These are phyloP conservation scores for Arabidopsis suecica DNA, from an alignment of 345 rosid genomes.

Conservation along the genomic window DNA sequence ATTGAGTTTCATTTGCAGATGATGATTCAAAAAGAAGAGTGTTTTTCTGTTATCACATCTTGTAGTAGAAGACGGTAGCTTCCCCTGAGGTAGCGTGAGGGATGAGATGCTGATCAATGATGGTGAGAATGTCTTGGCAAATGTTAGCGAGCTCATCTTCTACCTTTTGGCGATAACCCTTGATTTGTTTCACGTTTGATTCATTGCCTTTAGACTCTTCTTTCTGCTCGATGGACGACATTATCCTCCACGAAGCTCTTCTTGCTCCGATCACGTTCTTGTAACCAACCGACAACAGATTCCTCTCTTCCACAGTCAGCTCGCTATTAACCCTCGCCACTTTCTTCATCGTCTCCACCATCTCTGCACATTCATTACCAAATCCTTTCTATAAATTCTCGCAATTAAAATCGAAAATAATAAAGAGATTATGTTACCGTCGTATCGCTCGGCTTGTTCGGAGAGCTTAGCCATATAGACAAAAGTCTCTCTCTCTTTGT, in stretches of 20 bases:
- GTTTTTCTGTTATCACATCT: slow-evolving; percentile 61
- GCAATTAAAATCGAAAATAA: neutral
- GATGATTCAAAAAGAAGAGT: neutral
- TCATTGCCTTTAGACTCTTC: slow-evolving; percentile 95
- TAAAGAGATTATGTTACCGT: slow-evolving; percentile 52
- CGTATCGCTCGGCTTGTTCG: slow-evolving; percentile 96
- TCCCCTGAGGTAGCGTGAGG: slow-evolving; percentile 88
- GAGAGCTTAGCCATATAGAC: slow-evolving; percentile 96
- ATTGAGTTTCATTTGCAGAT: neutral
- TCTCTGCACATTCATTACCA: slow-evolving; percentile 56
- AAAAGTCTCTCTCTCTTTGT: slow-evolving; percentile 81
- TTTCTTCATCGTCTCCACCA: slow-evolving; percentile 96
- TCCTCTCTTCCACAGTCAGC: slow-evolving; percentile 95
- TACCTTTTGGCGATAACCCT: slow-evolving; percentile 83
- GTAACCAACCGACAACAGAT: slow-evolving; percentile 94
- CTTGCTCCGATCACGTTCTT: slow-evolving; percentile 90
- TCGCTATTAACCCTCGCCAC: slow-evolving; percentile 83
- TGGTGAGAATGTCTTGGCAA: slow-evolving; percentile 79
- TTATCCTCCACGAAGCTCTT: slow-evolving; percentile 95
- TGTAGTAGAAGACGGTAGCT: slow-evolving; percentile 96
- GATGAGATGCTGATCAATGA: slow-evolving; percentile 84
- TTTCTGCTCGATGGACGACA: slow-evolving; percentile 97
- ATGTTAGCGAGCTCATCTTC: slow-evolving; percentile 91
- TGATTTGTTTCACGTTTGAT: slow-evolving; percentile 79
- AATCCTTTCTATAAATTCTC: neutral